Evolutionary conservation across 371 early-diverging fungal species (phyloP).

Genomic region (Blakeslea trispora): DNA sequence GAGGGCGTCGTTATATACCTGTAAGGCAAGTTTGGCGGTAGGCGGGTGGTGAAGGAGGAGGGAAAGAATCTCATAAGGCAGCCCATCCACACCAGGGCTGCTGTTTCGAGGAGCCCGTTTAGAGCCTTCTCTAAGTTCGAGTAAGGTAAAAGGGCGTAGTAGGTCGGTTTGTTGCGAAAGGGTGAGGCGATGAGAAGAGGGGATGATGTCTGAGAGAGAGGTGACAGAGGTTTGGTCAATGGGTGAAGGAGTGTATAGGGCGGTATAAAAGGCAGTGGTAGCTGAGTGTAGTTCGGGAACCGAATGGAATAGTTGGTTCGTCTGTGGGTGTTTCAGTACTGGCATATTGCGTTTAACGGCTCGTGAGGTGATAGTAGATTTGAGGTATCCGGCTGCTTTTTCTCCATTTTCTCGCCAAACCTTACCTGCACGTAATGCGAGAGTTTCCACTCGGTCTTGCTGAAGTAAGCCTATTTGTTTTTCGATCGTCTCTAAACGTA

Average conservation of each 20-base stretch:
- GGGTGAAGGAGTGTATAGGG: neutral
- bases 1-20: neutral
- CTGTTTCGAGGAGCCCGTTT: neutral
- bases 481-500: neutral
- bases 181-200: neutral
- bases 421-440: conserved; percentile 1
- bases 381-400: too few species aligned
- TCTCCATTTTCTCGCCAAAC: conserved; percentile 12
- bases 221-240: neutral
- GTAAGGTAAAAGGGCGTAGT: neutral
- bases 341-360: neutral
- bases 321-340: neutral
- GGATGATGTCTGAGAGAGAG: neutral
- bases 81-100: conserved; percentile 13
- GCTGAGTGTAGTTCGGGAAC: neutral
- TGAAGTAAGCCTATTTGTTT: conserved; percentile 2
- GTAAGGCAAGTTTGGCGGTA: neutral
- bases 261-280: neutral
- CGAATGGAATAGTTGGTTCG: neutral
- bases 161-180: too few species aligned
- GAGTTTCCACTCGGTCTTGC: neutral
- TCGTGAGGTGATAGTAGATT: neutral
- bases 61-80: conserved; percentile 5
- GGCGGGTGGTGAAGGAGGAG: neutral
- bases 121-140: neutral